Evolutionary conservation across 192 early-diverging fungal species (phyloP).

Genomic region (Podila epigama): DNA sequence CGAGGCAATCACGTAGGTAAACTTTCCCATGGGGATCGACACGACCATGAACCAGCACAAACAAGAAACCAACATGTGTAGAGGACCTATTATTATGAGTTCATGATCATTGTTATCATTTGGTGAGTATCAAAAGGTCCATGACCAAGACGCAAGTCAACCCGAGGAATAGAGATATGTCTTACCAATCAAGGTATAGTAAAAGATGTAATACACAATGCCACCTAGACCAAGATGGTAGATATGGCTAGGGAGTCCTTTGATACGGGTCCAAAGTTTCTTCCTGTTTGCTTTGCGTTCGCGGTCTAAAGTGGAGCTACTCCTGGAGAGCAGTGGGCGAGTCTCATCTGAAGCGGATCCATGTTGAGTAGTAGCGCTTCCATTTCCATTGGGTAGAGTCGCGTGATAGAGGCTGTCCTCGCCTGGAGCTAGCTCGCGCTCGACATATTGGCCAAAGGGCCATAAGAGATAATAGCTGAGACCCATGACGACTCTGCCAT

Average conservation of each 20-base stretch:
- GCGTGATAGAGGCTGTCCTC: conserved; percentile 25
- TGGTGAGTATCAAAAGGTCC: neutral
- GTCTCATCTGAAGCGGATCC: conserved; percentile 17
- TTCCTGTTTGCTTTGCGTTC: conserved; percentile 13
- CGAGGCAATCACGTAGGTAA: conserved; percentile 79
- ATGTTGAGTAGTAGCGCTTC: neutral
- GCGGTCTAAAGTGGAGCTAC: conserved; percentile 27
- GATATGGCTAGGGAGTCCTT: conserved; percentile 22
- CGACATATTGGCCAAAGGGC: conserved; percentile 97
- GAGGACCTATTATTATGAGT: conserved; percentile 65
- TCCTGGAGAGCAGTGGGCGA: conserved; percentile 43
- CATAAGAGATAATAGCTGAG: conserved; percentile 88
- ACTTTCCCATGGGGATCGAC: conserved; percentile 94
- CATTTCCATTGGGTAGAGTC: no score
- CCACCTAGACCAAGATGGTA: conserved; percentile 52
- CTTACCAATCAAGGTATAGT: conserved; percentile 56
- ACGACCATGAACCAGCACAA: conserved; percentile 89
- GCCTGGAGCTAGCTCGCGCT: conserved; percentile 53
- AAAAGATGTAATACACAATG: conserved; percentile 57
- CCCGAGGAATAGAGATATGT: neutral
- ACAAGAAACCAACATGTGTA: conserved; percentile 77
- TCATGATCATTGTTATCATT: neutral
- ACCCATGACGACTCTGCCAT: conserved; percentile 74
- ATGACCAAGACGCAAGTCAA: neutral
- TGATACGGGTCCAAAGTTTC: conserved; percentile 4